Evolutionary conservation across 495 filamentous ascomycete genomes (phyloP).

Genomic region (Cudoniella acicularis): DNA sequence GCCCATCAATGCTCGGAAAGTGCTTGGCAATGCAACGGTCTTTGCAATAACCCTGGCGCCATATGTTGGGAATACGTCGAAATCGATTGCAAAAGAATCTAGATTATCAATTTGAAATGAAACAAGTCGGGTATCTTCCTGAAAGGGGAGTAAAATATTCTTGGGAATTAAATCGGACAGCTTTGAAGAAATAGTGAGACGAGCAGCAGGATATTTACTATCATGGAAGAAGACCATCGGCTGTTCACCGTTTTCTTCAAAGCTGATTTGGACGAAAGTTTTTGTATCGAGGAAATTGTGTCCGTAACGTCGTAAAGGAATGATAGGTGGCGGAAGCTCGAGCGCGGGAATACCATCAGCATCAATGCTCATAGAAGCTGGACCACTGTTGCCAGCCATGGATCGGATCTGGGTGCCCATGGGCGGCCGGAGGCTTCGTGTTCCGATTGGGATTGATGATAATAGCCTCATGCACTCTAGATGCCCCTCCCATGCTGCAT

Average conservation of each 20-base stretch:
- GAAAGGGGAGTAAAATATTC: conserved; percentile 90
- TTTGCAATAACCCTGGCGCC: conserved; percentile 96
- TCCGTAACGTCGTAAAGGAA: conserved; percentile 88
- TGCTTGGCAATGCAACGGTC: conserved; percentile 81
- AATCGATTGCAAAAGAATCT: conserved; percentile 89
- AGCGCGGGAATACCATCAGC: conserved; percentile 85
- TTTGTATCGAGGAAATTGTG: conserved; percentile 98
- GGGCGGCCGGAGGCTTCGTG: conserved; percentile 27
- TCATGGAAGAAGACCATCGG: conserved; percentile 90
- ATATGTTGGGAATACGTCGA: conserved; percentile 96
- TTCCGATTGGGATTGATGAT: conserved; percentile 45
- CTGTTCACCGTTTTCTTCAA: conserved; percentile 65
- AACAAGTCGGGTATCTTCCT: conserved; percentile 86
- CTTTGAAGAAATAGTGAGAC: conserved; percentile 94
- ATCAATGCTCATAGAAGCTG: conserved; percentile 65
- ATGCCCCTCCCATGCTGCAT: conserved; percentile 97
- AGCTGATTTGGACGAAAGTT: conserved; percentile 86
- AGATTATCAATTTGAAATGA: conserved; percentile 95
- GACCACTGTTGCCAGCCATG: conserved; percentile 44
- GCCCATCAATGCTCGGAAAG: conserved; percentile 69
- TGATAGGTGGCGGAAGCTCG: conserved; percentile 93
- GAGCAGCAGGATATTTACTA: conserved; percentile 90
- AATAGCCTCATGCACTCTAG: conserved; percentile 90
- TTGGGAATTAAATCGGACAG: conserved; percentile 92
- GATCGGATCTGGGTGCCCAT: conserved; percentile 20